Conservation (phyloP, 2,329 filamentous ascomycete genomes). For the Penicillium sp. region DNA sequence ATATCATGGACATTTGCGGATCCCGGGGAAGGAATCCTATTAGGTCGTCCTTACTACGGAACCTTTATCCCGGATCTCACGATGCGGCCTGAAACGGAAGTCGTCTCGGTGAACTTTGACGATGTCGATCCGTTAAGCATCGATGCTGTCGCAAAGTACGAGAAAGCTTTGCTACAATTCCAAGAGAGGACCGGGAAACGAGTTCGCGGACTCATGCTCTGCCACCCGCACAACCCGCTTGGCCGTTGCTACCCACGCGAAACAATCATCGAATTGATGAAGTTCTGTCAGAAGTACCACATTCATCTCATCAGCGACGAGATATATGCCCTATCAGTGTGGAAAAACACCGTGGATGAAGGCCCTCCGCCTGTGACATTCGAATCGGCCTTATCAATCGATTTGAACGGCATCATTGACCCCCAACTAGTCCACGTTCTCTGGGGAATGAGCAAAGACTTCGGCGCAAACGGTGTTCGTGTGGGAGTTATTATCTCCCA, state of each 20-base stretch:
- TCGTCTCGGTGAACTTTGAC: constrained; percentile 52
- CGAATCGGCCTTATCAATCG: constrained; percentile 52
- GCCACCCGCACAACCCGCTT: constrained; percentile 58
- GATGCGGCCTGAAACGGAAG: constrained; percentile 46
- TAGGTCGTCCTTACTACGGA: constrained; percentile 49
- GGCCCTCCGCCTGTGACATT: constrained; percentile 40
- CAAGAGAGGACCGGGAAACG: constrained; percentile 43
- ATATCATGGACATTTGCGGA: constrained; percentile 37
- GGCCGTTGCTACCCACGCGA: constrained; percentile 53
- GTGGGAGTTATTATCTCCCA: constrained; percentile 55
- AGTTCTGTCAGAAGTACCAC: constrained; percentile 54
- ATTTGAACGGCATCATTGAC: constrained; percentile 52
- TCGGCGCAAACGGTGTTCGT: constrained; percentile 61
- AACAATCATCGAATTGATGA: constrained; percentile 49
- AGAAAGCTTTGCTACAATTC: constrained; percentile 44
- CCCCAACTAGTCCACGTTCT: constrained; percentile 57
- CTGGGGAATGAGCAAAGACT: constrained; percentile 56
- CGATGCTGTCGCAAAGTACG: constrained; percentile 50
- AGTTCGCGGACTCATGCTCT: constrained; percentile 53
- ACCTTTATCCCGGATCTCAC: constrained; percentile 54
- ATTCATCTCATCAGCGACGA: constrained; percentile 64
- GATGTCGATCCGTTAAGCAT: constrained; percentile 50
- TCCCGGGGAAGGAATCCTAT: constrained; percentile 40
- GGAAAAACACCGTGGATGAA: constrained; percentile 44
- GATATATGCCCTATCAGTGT: constrained; percentile 62